Base-by-base conservation (phyloP, 2,329 filamentous ascomycete species). In the Aspergillus novofumigatus region DNA sequence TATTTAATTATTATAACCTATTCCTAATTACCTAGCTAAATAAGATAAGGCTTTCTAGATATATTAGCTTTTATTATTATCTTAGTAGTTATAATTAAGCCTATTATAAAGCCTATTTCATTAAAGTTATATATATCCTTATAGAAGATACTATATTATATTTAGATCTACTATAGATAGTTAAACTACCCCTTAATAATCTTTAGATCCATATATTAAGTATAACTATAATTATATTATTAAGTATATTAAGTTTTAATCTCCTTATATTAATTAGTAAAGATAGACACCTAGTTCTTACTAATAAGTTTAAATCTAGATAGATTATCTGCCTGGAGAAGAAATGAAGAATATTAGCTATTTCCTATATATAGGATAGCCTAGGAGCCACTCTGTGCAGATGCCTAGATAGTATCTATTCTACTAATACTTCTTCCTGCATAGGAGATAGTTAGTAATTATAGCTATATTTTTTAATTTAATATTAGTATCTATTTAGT, bases 111-210 rank as follows among this genome's bases (percentile, higher is more conserved):
- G 45, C 52, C 32, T 50, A 25, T 49, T 26, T 51, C 49, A 52
- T 58, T 29, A 45, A 55, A 51, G 17, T 53, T 55, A 42, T 56
- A 60, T 49, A 58, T 58, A 50, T 60, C 48, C 14, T 59, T 48
- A 11, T 49, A 8, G 28, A 21, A 29, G 45, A 59, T 55, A 44
- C 44, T 42, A 55, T 59, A 49, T 35, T 57, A 45, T 25, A 55
- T 59, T 17, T 52, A 47, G 25, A 49, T 53, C 20, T 45, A 50
- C 53, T 59, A 32, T 42, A 59, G 25, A 17, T 26, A 49, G 51
- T 59, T 42, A 50, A 57, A 59, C 11, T 0, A 6, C 3, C 20
- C 6, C 3, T 11, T 2, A 11, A 21, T 6, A 10, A 25, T 21
- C 14, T 26, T 60, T 41, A 50, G 20, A 20, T 21, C 17, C 9